Conservation (phyloP, 257 asterid genomes). For the Ehretia macrophylla region DNA sequence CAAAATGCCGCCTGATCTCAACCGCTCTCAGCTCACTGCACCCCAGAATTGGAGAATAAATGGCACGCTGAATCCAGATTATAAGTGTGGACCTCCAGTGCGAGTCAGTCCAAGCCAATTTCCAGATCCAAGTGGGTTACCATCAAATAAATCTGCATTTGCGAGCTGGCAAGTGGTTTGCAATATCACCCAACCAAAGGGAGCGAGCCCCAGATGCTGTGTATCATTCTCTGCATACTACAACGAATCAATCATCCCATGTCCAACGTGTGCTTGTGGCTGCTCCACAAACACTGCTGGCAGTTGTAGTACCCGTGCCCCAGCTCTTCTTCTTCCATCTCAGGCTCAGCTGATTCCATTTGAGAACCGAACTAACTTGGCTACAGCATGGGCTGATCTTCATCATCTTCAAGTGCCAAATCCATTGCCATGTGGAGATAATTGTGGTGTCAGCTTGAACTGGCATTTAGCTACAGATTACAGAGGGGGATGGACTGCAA, state of each 20-base stretch:
- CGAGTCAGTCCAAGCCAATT: constrained; percentile 43
- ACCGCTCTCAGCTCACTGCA: constrained; percentile 44
- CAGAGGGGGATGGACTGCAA: constrained; percentile 56
- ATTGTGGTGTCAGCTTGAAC: constrained; percentile 65
- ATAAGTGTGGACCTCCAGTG: constrained; percentile 49
- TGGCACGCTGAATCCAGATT: constrained; percentile 37
- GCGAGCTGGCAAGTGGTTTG: constrained; percentile 70
- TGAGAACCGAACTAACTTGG: constrained; percentile 43
- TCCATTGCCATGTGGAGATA: constrained; percentile 67
- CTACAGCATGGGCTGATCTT: constrained; percentile 15
- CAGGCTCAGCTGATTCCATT: constrained; percentile 60
- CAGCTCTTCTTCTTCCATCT: constrained; percentile 51
- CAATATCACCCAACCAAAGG: constrained; percentile 26
- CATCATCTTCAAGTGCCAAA: constrained; percentile 30
- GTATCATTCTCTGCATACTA: constrained; percentile 71
- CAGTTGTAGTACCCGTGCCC: constrained; percentile 42
- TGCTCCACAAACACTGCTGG: constrained; percentile 21
- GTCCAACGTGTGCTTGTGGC: constrained; percentile 79
- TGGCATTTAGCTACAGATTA: constrained; percentile 63
- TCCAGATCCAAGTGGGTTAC: constrained; percentile 47
- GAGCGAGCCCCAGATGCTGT: constrained; percentile 46
- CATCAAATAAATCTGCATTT: constrained; percentile 35
- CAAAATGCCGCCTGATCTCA: constrained; percentile 70
- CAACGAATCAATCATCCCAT: constrained; percentile 62
- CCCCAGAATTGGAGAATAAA: constrained; percentile 58